Base-by-base conservation (phyloP, 306 rosid genomes). In the Cicer judaicum region DNA sequence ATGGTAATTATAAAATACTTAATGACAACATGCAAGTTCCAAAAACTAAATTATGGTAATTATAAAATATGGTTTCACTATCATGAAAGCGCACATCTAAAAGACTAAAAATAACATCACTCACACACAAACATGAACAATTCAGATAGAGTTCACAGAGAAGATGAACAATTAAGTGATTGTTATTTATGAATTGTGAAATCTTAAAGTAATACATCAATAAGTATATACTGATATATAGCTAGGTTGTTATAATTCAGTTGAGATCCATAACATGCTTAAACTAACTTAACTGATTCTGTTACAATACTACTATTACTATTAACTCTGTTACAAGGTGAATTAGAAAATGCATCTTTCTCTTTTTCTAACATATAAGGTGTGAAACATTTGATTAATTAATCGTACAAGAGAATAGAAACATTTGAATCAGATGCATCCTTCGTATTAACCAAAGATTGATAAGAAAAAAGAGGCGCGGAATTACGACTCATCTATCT, bases 21-120 rank as follows among this genome's bases (percentile, higher is more conserved):
- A 21, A 1, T 9, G 41, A 44, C 36, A 73, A 44, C 80, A 73
- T 9, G 29, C 41, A 76, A 82, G 8, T 5, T 50, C 62, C 4
- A 50, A 16, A 14, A 7, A 10, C 38, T 4, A 64, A 14, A 1
- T n/a, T 16, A 36, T 53, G n/a, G n/a, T 10, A 47, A 10, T 47
- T 53, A 6, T 2, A 14, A 16, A 14, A 8, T 6, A 48, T 39
- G 13, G 14, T 24, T 4, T 49, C 47, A 13, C 48, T 69, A 29
- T 29, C 65, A 47, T 7, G 48, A 13, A 13, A 46, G 56, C 56
- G 15, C 42, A 50, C 54, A 48, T 5, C 11, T n/a, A 62, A n/a
- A n/a, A n/a, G n/a, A n/a, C n/a, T n/a, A n/a, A 21, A 56, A 1
- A 0, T 5, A 76, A 57, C 6, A 10, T 11, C 49, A 67, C 47